These are phyloP conservation scores for Rhodotorula sp. DNA, from an alignment of 1,284 basidiomycete genomes.

Conservation along the genomic window DNA sequence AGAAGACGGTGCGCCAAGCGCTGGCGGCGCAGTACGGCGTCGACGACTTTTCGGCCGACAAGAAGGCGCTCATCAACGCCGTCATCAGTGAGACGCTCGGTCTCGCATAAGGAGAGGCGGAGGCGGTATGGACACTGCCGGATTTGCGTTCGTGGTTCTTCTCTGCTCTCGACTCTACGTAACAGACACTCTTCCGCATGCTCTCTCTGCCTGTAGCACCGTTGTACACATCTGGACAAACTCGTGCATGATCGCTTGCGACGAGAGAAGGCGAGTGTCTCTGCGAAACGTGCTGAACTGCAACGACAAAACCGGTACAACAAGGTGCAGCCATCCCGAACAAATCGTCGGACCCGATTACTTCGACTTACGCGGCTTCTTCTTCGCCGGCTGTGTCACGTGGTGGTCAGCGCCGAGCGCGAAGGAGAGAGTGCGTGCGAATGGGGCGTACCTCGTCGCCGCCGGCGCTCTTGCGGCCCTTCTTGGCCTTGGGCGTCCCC, in stretches of 20 bases:
- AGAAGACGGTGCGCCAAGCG: constrained; percentile 78
- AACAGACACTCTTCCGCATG: neutral
- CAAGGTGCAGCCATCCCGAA: neutral
- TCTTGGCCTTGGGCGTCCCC: constrained; percentile 20
- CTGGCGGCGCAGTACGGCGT: constrained; percentile 52
- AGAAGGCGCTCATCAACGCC: constrained; percentile 41
- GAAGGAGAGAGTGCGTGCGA: too few species aligned
- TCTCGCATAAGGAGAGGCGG: constrained; percentile 1
- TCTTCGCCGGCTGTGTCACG: constrained; percentile 30
- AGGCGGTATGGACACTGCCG: neutral
- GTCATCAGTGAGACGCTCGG: constrained; percentile 39
- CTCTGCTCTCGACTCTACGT: neutral
- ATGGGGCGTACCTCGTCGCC: constrained; percentile 18
- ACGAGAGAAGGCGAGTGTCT: too few species aligned
- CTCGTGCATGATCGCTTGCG: too few species aligned
- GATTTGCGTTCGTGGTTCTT: neutral
- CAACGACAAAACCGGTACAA: neutral
- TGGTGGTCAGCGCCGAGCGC: neutral
- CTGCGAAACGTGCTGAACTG: too few species aligned
- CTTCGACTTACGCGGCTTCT: constrained; percentile 39
- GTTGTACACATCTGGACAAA: neutral
- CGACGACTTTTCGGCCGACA: constrained; percentile 33
- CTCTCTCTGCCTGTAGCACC: neutral
- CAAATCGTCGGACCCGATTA: neutral
- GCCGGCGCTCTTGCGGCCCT: constrained; percentile 30